These are phyloP conservation scores for Sporisorium scitamineum DNA, from an alignment of 1,284 basidiomycete genomes.

Conservation along the genomic window DNA sequence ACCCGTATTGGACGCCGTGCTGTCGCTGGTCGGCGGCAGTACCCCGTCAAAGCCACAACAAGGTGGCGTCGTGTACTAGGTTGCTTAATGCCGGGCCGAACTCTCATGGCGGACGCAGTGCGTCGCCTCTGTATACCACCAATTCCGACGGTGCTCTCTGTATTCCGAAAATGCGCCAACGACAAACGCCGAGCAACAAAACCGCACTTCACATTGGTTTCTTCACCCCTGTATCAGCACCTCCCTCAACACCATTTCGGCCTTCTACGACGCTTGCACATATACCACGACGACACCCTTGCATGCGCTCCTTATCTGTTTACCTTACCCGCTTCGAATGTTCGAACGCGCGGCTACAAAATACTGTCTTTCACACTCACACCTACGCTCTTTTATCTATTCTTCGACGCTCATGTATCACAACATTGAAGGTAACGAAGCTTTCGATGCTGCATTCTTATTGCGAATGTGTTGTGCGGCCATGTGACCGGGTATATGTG, in stretches of 20 bases:
- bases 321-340: not conserved
- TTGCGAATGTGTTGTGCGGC: not conserved
- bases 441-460: conserved; percentile 3
- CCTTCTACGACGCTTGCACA: conserved; percentile 14
- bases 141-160: not conserved
- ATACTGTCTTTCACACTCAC: conserved; percentile 18
- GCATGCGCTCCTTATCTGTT: conserved; percentile 9
- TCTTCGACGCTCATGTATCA: not conserved
- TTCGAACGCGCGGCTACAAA: not conserved
- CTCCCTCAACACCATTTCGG: not conserved
- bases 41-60: conserved; percentile 9
- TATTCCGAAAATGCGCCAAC: not conserved
- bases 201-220: not conserved
- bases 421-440: not conserved
- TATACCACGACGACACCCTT: conserved; percentile 21
- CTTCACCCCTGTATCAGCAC: conserved; percentile 18
- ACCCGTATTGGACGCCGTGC: conserved; percentile 21
- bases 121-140: conserved; percentile 7
- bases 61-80: conserved; percentile 32
- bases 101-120: not conserved
- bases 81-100: not conserved
- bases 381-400: conserved; percentile 6
- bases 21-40: conserved; percentile 21
- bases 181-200: not conserved
- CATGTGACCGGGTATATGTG: conserved; percentile 6